These are phyloP conservation scores for Pancytospora philotis DNA, from an alignment of 371 early-diverging fungal species.

Conservation along the genomic window DNA sequence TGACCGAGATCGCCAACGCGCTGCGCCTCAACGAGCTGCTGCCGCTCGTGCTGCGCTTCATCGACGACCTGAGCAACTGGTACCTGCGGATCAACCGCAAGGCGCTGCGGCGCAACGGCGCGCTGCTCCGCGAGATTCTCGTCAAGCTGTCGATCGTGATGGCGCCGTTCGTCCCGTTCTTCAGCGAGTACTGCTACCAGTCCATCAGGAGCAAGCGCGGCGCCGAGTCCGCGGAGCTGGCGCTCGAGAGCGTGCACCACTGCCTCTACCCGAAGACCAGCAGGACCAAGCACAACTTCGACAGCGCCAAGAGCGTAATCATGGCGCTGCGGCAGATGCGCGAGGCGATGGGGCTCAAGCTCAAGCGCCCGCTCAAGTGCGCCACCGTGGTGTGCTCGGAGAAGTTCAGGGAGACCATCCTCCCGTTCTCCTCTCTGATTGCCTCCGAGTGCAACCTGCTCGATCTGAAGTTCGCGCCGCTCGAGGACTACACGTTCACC, in stretches of 20 bases:
- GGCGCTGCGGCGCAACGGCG: constrained; percentile 79
- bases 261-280: constrained; percentile 36
- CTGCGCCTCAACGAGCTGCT: constrained; percentile 92
- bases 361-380: constrained; percentile 89
- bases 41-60: constrained; percentile 72
- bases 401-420: constrained; percentile 72
- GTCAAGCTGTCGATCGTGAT: constrained; percentile 77
- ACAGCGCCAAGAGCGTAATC: constrained; percentile 67
- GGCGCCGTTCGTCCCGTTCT: constrained; percentile 96
- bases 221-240: neutral
- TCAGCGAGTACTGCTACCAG: constrained; percentile 93
- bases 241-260: constrained; percentile 51
- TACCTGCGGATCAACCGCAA: constrained; percentile 96
- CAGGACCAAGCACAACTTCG: constrained; percentile 38
- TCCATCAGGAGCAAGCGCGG: constrained; percentile 62
- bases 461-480: constrained; percentile 18
- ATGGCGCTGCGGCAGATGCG: constrained; percentile 83
- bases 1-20: constrained; percentile 33
- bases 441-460: constrained; percentile 54
- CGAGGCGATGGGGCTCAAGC: constrained; percentile 77
- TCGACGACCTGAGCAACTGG: constrained; percentile 95
- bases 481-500: constrained; percentile 26
- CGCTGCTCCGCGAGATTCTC: constrained; percentile 78
- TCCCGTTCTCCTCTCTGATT: constrained; percentile 65
- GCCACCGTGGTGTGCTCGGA: constrained; percentile 77